Base-by-base conservation (phyloP, 2,329 filamentous ascomycete genomes). In the Corynespora cassiicola region DNA sequence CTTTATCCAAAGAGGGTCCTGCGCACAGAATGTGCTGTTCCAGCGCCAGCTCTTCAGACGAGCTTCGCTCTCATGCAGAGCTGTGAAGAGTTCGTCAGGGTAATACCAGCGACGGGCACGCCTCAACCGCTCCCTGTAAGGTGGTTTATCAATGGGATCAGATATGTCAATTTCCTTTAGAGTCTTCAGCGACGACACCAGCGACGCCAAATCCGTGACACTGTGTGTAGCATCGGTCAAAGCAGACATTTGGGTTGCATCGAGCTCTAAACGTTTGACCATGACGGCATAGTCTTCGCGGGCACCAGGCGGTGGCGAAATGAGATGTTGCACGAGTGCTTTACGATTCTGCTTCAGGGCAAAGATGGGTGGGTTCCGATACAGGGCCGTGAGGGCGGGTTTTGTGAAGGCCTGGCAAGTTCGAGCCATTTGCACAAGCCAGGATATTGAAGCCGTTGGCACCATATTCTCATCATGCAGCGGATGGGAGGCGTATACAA, bases 381-480 rank as follows among this genome's bases (percentile, higher is more conserved):
- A 94, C 5, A 95, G 74, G 1, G 81, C 85, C 5, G 83, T 83
- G 33, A 94, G 68, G 2, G 87, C 87, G 5, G 89, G 86, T 54
- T 90, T 88, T 0, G 80, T 71, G 40, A 91, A 89, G 2, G 75
- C 65, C 33, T 75, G 79, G 55, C 52, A 91, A 11, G 82, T 70
- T 2, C 77, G 74, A 22, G 86, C 82, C 28, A 80, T 71, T n/a
- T 75, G 73, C 7, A 86, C 66, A 6, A 95, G 78, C 86, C 86
- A 90, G 53, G 75, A 54, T 11, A 77, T 73, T 9, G 74, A 75
- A 1, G 61, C 30, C 5, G 70, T 68, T 14, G 73, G 70, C 20
- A 63, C 66, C 47, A 71, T 70, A 32, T 71, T 58, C 71, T 69
- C 66, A 52, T 69, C 73, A 32, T 76, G 76, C 11, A 86, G 69